phyloP scores from a whole-genome alignment of 768 basidiomycete genomes.

The Boletus fagicola region DNA sequence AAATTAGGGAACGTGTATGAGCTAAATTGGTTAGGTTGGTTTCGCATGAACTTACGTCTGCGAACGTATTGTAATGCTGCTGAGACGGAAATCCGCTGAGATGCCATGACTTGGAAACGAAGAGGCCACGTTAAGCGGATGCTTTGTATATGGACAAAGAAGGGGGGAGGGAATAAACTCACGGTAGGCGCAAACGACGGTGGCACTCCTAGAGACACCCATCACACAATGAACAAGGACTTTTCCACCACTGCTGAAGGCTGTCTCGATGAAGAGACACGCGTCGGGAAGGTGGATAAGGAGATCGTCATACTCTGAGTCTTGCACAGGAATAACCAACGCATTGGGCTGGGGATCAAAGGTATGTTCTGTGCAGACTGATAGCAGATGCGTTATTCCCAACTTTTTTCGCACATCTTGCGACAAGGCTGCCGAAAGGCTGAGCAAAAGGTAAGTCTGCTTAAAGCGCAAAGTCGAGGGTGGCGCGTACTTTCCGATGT shows the following conservation, averaged over 20 bases:
- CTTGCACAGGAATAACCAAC: slow-evolving; percentile 38
- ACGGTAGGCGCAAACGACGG: slow-evolving; percentile 57
- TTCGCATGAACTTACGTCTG: slow-evolving; percentile 38
- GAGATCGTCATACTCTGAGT: slow-evolving; percentile 52
- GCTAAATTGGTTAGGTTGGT: slow-evolving; percentile 4
- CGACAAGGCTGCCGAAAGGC: slow-evolving; percentile 36
- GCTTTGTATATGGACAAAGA: slow-evolving; percentile 1
- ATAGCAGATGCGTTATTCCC: slow-evolving; percentile 55
- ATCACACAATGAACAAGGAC: slow-evolving; percentile 73
- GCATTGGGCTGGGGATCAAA: slow-evolving; percentile 41
- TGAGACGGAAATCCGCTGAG: slow-evolving; percentile 38
- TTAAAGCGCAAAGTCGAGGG: not conserved
- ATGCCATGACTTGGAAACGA: slow-evolving; percentile 47
- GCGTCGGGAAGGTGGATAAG: slow-evolving; percentile 62
- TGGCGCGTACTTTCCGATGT: slow-evolving; percentile 36
- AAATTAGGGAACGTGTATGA: slow-evolving; percentile 11
- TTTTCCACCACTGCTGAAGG: slow-evolving; percentile 49
- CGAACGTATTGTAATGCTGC: slow-evolving; percentile 51
- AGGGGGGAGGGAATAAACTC: slow-evolving; percentile 23
- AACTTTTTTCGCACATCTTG: slow-evolving; percentile 28
- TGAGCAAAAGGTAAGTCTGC: slow-evolving; percentile 8
- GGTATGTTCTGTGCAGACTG: slow-evolving; percentile 55
- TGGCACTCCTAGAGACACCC: slow-evolving; percentile 69
- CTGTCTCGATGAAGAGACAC: slow-evolving; percentile 61
- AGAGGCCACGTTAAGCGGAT: slow-evolving; percentile 1